Base-by-base conservation (phyloP, 1,139 yeast genomes). In the Spencermartinsiella ligniputridi region DNA sequence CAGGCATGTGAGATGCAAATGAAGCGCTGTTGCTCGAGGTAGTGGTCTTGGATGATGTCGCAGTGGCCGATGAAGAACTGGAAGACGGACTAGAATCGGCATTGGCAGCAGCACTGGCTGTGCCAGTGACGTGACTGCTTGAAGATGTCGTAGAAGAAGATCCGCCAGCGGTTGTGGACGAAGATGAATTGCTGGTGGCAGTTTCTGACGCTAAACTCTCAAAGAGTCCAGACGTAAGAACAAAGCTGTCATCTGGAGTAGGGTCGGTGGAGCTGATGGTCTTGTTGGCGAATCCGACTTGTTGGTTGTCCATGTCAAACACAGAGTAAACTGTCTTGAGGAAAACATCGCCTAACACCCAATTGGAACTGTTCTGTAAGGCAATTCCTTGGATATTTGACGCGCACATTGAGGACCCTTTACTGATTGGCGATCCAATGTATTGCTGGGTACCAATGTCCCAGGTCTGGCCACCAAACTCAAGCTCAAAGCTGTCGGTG, bases 321-420 rank as follows among this genome's bases (percentile, higher is more conserved):
- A 79, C 76, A 2, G 82, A 72, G 57, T 79, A 81, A 46, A 73
- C 79, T 41, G 72, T 70, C 51, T 74, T 72, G 52, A 82, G 62
- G 56, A 82, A 82, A 2, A 79, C 71, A 25, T 79, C 81, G 3
- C 89, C 89, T 35, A 82, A 64, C 33, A 82, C 63, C 74, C 74
- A 69, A 22, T 58, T 54, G 20, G 58, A 53, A 15, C 60, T 56
- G 29, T 52, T 49, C 3, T 49, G 49, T 15, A 54, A 49, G 16
- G 52, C 47, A 22, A 74, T 56, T 15, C 85, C 87, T 62, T 79
- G 85, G 44, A 81, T 71, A 56, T 79, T 80, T 9, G 84, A 77
- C n/a, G 81, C 79, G 65, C 88, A 82, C 57, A 74, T 71, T 0
- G 81, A 81, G 1, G 70, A 57, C 39, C 48, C 52, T 2, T 58